Evolutionary conservation across 1,139 yeast species (phyloP), one percentile per base, ranked within the genome.

Genomic region (Maudiozyma humilis): DNA sequence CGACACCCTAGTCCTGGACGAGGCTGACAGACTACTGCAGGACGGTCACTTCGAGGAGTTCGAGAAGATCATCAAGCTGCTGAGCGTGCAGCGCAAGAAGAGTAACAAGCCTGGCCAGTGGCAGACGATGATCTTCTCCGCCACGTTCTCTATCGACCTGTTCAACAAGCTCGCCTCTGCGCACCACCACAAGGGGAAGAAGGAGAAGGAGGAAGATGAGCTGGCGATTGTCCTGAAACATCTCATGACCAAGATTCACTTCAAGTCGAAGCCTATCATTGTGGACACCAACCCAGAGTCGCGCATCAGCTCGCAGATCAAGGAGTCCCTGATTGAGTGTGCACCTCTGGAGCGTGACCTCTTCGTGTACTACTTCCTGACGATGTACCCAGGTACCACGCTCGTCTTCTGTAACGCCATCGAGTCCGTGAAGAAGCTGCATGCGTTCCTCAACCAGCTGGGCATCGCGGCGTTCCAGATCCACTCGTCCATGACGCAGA

Each of bases 31-130:
- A 62, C 70, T 91, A 51, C 72, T 93, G 44, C 96, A 91, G 65
- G 95, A 89, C 57, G 97, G 98, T 2, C 97, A 89, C 66, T 91
- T 91, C 59, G 94, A 86, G 47, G 98, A 93, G 61, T 76, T 93
- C 54, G 94, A 82, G 53, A 82, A 84, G 57, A 83, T 87, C 42
- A 67, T 91, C 47, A 86, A 82, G 45, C 57, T 78, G n/a, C 63
- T 83, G 49, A 40, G 37, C 10, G 49, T 51, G 27, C 48, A 57
- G 3, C 49, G 55, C 36, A 52, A 50, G 27, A 46, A 50, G 36
- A 47, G 19, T 19, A 32, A 49, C 7, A 59, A 57, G 52, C 55
- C 52, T 46, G 73, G 67, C 51, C 76, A 72, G 59, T 85, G 97
- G 82, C 98, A 91, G 65, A 86, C 96, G 0, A 68, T 89, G 52